Evolutionary conservation across 1,284 basidiomycete species (phyloP).

Genomic region (Cutaneotrichosporon sp.): DNA sequence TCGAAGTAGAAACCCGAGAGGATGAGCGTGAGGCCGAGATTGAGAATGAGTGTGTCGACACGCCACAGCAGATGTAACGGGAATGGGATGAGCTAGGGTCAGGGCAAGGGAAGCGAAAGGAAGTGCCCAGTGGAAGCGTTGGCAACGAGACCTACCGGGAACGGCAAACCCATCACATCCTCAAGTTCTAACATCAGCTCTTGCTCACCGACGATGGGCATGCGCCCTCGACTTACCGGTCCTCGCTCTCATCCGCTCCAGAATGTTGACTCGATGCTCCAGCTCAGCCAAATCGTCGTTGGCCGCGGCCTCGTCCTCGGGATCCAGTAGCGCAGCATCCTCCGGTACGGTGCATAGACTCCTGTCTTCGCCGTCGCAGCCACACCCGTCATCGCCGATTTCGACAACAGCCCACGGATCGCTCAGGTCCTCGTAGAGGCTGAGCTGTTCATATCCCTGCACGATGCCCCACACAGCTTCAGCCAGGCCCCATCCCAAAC

Average conservation of each 20-base stretch:
- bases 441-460: slow-evolving; percentile 45
- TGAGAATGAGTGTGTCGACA: slow-evolving; percentile 47
- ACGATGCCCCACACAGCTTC: slow-evolving; percentile 46
- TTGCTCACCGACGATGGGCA: no score
- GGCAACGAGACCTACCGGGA: slow-evolving; percentile 39
- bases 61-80: slow-evolving; percentile 47
- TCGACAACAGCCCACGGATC: slow-evolving; percentile 10
- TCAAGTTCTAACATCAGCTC: slow-evolving; percentile 36
- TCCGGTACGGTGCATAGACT: slow-evolving; percentile 16
- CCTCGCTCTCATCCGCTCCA: slow-evolving; percentile 43
- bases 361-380: slow-evolving; percentile 12
- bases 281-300: slow-evolving; percentile 40
- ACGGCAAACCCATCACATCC: slow-evolving; percentile 43
- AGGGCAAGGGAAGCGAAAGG: not conserved
- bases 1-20: slow-evolving; percentile 47
- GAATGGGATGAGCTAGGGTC: slow-evolving; percentile 42
- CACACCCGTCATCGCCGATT: not conserved
- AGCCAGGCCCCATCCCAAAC: slow-evolving; percentile 46
- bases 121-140: no score
- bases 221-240: slow-evolving; percentile 38
- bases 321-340: slow-evolving; percentile 15
- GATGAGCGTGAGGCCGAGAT: slow-evolving; percentile 49
- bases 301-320: slow-evolving; percentile 13
- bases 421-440: slow-evolving; percentile 41
- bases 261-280: slow-evolving; percentile 39